Conservation (phyloP, 148 eudicot species). For the Vaccinium macrocarpon region DNA sequence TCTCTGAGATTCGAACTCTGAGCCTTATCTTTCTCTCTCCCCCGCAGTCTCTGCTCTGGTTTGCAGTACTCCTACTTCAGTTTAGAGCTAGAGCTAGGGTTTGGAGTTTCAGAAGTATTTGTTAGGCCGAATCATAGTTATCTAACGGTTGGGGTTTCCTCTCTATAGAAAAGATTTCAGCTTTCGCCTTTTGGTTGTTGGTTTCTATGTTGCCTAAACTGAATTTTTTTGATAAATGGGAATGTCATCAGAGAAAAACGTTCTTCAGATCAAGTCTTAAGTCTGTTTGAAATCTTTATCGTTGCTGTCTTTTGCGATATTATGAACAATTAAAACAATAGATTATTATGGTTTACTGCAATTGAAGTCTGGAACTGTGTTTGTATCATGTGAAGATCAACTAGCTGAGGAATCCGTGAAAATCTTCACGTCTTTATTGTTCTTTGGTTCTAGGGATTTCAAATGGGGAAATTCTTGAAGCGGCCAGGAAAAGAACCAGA, state of each 20-base stretch:
- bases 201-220: neutral
- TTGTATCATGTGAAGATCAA: neutral
- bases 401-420: neutral
- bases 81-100: neutral
- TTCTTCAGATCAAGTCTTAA: neutral
- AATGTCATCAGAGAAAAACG: neutral
- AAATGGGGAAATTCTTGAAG: conserved; percentile 35
- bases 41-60: neutral
- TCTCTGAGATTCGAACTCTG: too few species aligned
- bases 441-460: neutral
- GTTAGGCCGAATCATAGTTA: neutral
- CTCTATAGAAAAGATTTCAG: neutral
- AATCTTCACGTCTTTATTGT: neutral
- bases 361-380: neutral
- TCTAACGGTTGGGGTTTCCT: neutral
- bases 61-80: neutral
- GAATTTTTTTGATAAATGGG: neutral
- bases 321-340: neutral
- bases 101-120: neutral
- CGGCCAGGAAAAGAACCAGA: conserved; percentile 30
- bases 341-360: conserved; percentile 2
- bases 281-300: neutral
- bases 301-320: neutral
- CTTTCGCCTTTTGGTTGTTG: neutral
- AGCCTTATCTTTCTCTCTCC: too few species aligned